Conservation (phyloP, 2,329 filamentous ascomycete genomes). For the Paecilomyces sp. region DNA sequence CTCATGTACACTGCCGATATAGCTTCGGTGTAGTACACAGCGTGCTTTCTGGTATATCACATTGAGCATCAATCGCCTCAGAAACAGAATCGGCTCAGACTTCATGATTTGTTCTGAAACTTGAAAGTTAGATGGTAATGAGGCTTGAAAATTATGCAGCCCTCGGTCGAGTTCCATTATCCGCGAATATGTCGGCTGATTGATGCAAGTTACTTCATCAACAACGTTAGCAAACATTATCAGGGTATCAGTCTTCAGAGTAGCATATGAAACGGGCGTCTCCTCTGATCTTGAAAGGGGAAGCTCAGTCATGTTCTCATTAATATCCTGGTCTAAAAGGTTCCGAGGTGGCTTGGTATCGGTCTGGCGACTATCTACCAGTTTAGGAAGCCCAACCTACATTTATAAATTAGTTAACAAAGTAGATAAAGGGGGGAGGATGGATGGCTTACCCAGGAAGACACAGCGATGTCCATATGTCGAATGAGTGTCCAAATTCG, state of each 20-base stretch:
- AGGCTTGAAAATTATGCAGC: background rate
- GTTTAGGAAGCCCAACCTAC: conserved; percentile 29
- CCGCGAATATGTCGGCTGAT: background rate
- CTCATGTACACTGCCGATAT: conserved; percentile 1
- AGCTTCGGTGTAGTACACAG: conserved; percentile 4
- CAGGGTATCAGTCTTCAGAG: conserved; percentile 4
- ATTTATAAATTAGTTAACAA: background rate
- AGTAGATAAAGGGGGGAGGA: background rate
- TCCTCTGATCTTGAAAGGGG: conserved; percentile 19
- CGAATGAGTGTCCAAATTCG: conserved; percentile 24
- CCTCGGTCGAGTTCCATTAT: background rate
- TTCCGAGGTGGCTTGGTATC: conserved; percentile 34
- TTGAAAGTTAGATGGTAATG: background rate
- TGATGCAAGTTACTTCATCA: background rate
- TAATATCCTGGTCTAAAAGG: conserved; percentile 32
- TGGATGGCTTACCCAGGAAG: conserved; percentile 11
- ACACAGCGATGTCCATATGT: conserved; percentile 30
- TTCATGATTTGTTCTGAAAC: conserved; percentile 3
- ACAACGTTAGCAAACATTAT: background rate
- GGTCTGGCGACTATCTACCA: conserved; percentile 28
- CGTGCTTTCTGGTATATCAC: conserved; percentile 4
- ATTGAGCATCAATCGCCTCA: conserved; percentile 2
- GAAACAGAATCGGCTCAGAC: background rate
- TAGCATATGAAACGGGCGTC: conserved; percentile 1
- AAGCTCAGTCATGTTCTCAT: conserved; percentile 24